Base-by-base conservation (phyloP, 2,329 filamentous ascomycete genomes). In the Ascochyta viciae-villosae region DNA sequence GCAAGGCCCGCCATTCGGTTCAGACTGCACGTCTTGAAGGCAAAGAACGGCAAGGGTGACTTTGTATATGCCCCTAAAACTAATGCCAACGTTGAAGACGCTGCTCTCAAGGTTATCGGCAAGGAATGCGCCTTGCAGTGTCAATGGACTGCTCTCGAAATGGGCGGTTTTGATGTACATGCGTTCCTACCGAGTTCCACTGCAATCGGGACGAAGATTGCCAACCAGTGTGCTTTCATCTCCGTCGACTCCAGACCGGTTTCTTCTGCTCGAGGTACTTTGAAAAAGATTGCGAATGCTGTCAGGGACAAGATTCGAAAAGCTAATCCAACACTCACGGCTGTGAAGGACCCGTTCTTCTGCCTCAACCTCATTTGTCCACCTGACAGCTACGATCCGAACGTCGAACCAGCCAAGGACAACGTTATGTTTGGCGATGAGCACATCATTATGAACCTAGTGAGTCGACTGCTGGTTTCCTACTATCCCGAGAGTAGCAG, bases 361-460 rank as follows among this genome's bases (percentile, higher is more conserved):
- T 81, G 81, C 37, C 73, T 93, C 34, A 83, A 86, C 53, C 85
- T 93, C 27, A 71, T 71, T 13, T 92, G 89, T 65, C 82, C 85
- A 0, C 68, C 77, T 1, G 81, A 81, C 26, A 87, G 80, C 54
- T 93, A 93, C 65, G 90, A 93, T 73, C 79, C 82, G 1, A 93
- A 92, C 62, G 74, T 92, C 6, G 86, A 91, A 57, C 85, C 89
- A 3, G 79, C 85, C 3, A 93, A 93, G 68, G 86, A 91, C 53
- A 85, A 91, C 64, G 82, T 93, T 2, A 66, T 91, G 0, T 92
- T 93, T 66, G 78, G 78, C 4, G 78, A 90, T 46, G 83, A 87
- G 2, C 65, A 72, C 4, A 19, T 66, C 0, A 64, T 88, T 3
- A 33, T 86, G 5, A 66, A 66, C 4, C 62, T 78, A 5, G 73